These are phyloP conservation scores for Sarocladium strictum DNA, from an alignment of 2,329 filamentous ascomycete species.

Conservation along the genomic window DNA sequence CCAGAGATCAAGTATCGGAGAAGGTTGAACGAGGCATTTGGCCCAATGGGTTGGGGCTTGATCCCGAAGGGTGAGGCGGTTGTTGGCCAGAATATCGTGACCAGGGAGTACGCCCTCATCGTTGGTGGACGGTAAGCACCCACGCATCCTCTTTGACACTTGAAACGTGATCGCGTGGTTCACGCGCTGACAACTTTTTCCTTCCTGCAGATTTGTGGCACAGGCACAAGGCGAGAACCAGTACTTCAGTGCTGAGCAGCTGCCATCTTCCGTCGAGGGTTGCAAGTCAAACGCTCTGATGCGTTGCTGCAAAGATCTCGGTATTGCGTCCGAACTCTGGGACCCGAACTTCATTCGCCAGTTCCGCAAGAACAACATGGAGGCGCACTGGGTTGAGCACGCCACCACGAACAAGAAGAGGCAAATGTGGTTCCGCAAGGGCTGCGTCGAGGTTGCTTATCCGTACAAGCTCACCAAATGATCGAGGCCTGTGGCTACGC, in stretches of 20 bases:
- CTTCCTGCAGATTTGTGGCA: constrained; percentile 65
- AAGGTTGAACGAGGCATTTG: constrained; percentile 85
- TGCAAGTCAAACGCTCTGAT: constrained; percentile 97
- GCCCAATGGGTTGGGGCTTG: constrained; percentile 91
- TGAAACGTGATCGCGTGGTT: too few species aligned
- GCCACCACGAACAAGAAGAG: constrained; percentile 78
- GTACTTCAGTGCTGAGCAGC: constrained; percentile 84
- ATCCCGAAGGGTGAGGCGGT: constrained; percentile 82
- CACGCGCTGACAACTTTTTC: neutral
- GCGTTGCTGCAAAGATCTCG: constrained; percentile 97
- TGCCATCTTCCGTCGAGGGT: constrained; percentile 91
- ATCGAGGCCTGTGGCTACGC: too few species aligned
- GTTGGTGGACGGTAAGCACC: constrained; percentile 71
- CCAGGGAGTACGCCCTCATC: constrained; percentile 88
- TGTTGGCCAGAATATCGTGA: constrained; percentile 74
- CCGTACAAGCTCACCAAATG: constrained; percentile 42
- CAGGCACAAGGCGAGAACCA: constrained; percentile 91
- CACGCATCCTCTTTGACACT: too few species aligned
- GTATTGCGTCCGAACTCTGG: constrained; percentile 93
- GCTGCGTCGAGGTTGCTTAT: constrained; percentile 63
- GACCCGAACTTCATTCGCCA: constrained; percentile 84
- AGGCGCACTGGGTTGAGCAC: constrained; percentile 89
- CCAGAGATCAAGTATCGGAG: constrained; percentile 97
- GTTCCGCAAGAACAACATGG: constrained; percentile 69
- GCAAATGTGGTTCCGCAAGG: constrained; percentile 79